Evolutionary conservation across 768 basidiomycete genomes (phyloP), one percentile per base, ranked within the genome.

Genomic region (Rhizopogon vinicolor): DNA sequence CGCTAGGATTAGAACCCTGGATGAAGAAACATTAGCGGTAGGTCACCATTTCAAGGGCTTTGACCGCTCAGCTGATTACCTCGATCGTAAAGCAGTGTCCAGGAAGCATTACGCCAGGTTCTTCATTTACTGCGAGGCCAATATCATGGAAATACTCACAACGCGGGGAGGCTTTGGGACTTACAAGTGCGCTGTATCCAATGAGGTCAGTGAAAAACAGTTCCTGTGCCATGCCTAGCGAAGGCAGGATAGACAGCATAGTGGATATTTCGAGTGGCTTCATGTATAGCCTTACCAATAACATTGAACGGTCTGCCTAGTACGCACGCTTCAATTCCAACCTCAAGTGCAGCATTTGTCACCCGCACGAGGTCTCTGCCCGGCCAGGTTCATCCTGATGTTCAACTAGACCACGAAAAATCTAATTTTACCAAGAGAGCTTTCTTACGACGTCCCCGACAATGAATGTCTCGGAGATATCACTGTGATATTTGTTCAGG

Each of bases 41-140:
- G 8, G 43, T 10, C 14, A 18, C 13, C 33, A 49, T 5, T 14
- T 5, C 41, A 41, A 7, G 28, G 12, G 37, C 1, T 33, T 9
- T 8, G 10, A 51, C 73, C 33, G 18, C 8, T 14, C 8, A 35
- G 1, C 13, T 35, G 46, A 9, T 14, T 55, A 86, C 91, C 79
- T 97, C 94, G 41, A 97, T 93, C 0, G 94, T 96, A 63, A 97
- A 96, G 64, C 91, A 92, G 66, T 96, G 85, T 0, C 94, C 93
- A 0, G 87, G 87, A 51, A 69, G 66, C 93, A 97, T 95, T 16
- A 78, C 65, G 0, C 86, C 93, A 2, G 89, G 87, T 57, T 92
- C 91, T 19, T 89, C 83, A 58, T 95, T 95, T 51, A 79, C 93
- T 93, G 58, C n/a, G 48, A 14, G 12, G 10, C 13, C 51, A 8